Evolutionary conservation across 163 green algal genomes (phyloP).

Genomic region (Chlamydomonas reinhardtii): DNA sequence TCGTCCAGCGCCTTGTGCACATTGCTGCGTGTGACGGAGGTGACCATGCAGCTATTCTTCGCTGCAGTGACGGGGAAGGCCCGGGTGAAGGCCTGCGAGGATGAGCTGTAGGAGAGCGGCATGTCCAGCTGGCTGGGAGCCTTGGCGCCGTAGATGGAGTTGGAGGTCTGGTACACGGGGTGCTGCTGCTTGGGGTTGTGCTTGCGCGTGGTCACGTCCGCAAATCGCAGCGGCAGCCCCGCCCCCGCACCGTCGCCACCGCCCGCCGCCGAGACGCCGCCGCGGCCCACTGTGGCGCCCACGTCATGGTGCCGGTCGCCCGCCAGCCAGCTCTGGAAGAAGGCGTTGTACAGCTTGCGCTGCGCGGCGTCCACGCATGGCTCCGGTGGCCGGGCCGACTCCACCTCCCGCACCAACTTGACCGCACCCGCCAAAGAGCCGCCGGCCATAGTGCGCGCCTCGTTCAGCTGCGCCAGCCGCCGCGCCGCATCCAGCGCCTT

Average conservation of each 20-base stretch:
- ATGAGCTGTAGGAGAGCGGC: conserved; percentile 53
- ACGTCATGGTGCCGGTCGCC: conserved; percentile 45
- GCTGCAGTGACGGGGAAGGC: conserved; percentile 47
- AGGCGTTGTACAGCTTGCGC: conserved; percentile 13
- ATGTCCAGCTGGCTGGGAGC: conserved; percentile 54
- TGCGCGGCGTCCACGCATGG: conserved; percentile 33
- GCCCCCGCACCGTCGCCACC: not conserved
- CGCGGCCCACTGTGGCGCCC: conserved; percentile 6
- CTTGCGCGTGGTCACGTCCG: conserved; percentile 47
- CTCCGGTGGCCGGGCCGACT: conserved; percentile 8
- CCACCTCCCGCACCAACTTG: conserved; percentile 1
- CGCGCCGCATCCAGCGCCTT: conserved; percentile 32
- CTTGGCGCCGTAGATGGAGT: conserved; percentile 58
- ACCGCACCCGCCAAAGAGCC: conserved; percentile 24
- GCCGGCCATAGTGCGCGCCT: conserved; percentile 25
- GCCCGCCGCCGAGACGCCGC: conserved; percentile 1
- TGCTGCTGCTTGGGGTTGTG: conserved; percentile 52
- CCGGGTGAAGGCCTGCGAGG: conserved; percentile 54
- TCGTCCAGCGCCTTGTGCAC: conserved; percentile 55
- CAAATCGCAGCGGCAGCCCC: conserved; percentile 49
- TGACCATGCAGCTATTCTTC: conserved; percentile 47
- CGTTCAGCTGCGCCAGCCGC: conserved; percentile 25
- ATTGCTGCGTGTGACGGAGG: conserved; percentile 49
- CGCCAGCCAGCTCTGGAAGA: conserved; percentile 28
- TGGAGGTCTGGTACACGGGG: conserved; percentile 57